Base-by-base conservation (phyloP, 495 filamentous ascomycete species). In the Viridothelium virens region DNA sequence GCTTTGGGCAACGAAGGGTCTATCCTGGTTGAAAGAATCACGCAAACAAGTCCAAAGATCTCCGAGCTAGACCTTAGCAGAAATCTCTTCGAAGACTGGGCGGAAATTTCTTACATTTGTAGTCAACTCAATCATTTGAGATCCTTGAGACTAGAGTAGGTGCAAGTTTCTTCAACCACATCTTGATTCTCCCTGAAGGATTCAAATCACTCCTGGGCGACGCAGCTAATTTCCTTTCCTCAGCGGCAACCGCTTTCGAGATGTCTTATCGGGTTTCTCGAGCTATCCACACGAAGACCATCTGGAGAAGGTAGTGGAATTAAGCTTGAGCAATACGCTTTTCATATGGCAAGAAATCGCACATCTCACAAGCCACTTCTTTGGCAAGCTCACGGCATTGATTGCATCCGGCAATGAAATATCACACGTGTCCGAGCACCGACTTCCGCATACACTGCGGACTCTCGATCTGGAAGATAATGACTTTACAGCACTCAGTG, bases 1-100 rank as follows among this genome's bases (percentile, higher is more conserved):
- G 18, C 37, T 44, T 63, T 14, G 53, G 14, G 66, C 46, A 61
- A 69, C 37, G 14, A 37, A n/a, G 1, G 48, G 2, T 6, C 7
- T 38, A 65, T 66, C 50, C 11, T 65, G 50, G 31, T 65, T 12
- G 65, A 67, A 9, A 70, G 72, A 34, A 66, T 76, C 18, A 62
- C 63, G 41, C 56, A 69, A 6, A 56, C 70, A 3, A 74, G 71
- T 70, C 77, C 81, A 33, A 86, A 88, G 65, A 87, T 96, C 66
- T 80, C 82, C 12, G 89, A 96, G 72, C 81, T 98, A 38, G 93
- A 97, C 74, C 75, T 98, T 41, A 91, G 91, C 70, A 82, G 91
- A 50, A 97, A 93, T 74, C 76, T 97, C 61, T 84, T 97, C 70
- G 84, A 85, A 66, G 76, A 74, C 16, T 85, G 91, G 74, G 72